Evolutionary conservation across 1,284 basidiomycete species (phyloP), one percentile per base, ranked within the genome.

Genomic region (Apiotrichum domesticum): DNA sequence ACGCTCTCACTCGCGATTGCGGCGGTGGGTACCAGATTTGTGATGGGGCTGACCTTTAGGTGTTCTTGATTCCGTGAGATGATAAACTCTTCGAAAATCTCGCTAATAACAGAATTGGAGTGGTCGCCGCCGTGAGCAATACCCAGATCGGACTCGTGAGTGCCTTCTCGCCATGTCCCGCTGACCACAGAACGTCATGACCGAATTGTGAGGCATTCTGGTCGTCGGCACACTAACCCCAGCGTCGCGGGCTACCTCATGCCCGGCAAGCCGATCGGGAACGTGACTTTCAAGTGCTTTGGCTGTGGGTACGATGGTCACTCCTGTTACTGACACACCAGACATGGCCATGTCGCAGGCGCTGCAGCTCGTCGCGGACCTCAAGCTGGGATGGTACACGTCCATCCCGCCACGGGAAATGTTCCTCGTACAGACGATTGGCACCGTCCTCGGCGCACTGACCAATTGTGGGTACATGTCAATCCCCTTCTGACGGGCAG

Each of bases 211-310:
- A 66, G 71, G 21, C 15, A 13, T 21, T 2, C 2, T 9, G 9
- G 29, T 21, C 1, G 29, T 21, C 7, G 15, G 35, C 7, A 21
- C 29, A 3, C 48, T 57, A 40, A 51, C 46, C 6, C 1, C 50
- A 75, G 75, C 52, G 74, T 79, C 0, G 77, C 77, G 4, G 80
- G 80, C 0, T 70, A 79, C 41, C 63, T 81, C 40, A 76, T 79
- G 68, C 80, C 80, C 1, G 80, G 80, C 4, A 77, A 77, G 54
- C 79, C 80, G 1, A 79, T 80, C 47, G 79, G 75, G 63, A 80
- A 75, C 54, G 72, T 76, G n/a, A 74, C 71, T 0, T 77, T 77
- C 69, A 77, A 77, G 55, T 76, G 74, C 57, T 74, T 69, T 46
- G 73, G 73, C 4, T 75, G 73, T 73, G 46, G 63, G 71, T 56